A percentile compares a stretch with the other conserved stretches of the same genome.
phyloP scores from a whole-genome alignment of 2,329 filamentous ascomycete species.

The Claviceps digitariae region DNA sequence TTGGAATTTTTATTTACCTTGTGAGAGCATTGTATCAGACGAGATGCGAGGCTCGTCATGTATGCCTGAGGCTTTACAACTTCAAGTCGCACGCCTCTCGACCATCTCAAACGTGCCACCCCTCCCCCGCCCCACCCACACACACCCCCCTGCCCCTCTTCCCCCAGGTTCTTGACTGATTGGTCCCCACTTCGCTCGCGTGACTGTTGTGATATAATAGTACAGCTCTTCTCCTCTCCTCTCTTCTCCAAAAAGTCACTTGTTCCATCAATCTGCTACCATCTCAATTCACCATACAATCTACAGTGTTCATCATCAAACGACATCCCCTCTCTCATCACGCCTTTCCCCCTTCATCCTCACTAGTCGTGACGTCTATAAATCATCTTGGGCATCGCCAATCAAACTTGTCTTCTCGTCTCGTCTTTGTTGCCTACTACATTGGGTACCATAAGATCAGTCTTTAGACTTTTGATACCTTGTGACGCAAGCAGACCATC shows the following conservation, averaged over 20 bases:
- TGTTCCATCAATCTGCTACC: background rate
- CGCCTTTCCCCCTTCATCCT: background rate
- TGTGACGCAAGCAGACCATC: background rate
- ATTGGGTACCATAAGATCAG: background rate
- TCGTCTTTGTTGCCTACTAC: background rate
- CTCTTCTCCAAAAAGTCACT: background rate
- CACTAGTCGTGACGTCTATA: background rate
- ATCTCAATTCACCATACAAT: slow-evolving; percentile 3
- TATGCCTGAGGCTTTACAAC: background rate
- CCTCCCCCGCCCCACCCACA: background rate
- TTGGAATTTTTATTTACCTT: no score
- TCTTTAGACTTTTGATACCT: background rate
- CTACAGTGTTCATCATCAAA: slow-evolving; percentile 2
- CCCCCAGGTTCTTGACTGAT: slow-evolving; percentile 4
- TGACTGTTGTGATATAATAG: slow-evolving; percentile 12
- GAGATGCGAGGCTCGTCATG: background rate
- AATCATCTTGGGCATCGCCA: background rate
- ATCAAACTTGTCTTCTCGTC: background rate
- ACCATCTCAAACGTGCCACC: background rate
- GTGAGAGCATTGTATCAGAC: background rate
- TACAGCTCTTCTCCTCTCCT: slow-evolving; percentile 8
- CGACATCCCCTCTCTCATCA: background rate
- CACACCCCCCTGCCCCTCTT: background rate
- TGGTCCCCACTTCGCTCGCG: slow-evolving; percentile 11
- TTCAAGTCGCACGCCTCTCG: background rate